A percentile compares a stretch with the other conserved stretches of the same genome.
phyloP scores from a whole-genome alignment of 1,284 basidiomycete genomes.

The Vanrija sp. region DNA sequence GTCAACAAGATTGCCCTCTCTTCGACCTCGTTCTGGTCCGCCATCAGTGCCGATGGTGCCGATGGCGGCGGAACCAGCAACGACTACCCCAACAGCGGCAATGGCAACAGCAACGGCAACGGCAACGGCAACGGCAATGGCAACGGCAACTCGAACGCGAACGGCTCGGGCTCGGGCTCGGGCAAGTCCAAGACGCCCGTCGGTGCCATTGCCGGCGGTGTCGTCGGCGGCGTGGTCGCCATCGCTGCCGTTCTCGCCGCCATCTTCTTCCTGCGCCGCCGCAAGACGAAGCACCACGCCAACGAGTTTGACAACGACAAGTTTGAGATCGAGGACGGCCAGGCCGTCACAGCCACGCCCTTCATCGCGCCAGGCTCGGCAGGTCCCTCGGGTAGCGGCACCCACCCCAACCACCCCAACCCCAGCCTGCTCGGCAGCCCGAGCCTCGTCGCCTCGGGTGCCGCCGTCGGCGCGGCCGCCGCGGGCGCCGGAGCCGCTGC shows the following conservation, averaged over 20 bases:
- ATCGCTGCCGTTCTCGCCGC: constrained; percentile 30
- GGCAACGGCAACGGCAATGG: background rate
- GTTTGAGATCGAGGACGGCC: constrained; percentile 25
- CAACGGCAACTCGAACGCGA: background rate
- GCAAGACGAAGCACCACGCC: constrained; percentile 18
- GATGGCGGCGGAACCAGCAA: background rate
- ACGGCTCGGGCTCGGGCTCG: no score
- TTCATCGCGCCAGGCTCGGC: no score
- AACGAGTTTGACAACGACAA: constrained; percentile 46
- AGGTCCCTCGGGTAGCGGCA: no score
- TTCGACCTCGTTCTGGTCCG: background rate
- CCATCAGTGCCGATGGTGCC: background rate
- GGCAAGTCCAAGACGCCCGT: constrained; percentile 11
- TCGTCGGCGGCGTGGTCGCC: constrained; percentile 44
- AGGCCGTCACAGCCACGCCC: no score
- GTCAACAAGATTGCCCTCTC: background rate
- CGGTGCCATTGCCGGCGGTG: constrained; percentile 46
- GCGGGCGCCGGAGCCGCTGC: no score
- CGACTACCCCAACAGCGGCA: background rate
- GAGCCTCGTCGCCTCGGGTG: no score
- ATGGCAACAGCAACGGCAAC: background rate
- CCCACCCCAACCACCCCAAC: no score
- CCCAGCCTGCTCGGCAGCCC: no score
- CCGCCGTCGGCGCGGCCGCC: no score
- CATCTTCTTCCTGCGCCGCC: constrained; percentile 35